phyloP scores from a whole-genome alignment of 352 stramenopile species.

The Globisporangium canariense region DNA sequence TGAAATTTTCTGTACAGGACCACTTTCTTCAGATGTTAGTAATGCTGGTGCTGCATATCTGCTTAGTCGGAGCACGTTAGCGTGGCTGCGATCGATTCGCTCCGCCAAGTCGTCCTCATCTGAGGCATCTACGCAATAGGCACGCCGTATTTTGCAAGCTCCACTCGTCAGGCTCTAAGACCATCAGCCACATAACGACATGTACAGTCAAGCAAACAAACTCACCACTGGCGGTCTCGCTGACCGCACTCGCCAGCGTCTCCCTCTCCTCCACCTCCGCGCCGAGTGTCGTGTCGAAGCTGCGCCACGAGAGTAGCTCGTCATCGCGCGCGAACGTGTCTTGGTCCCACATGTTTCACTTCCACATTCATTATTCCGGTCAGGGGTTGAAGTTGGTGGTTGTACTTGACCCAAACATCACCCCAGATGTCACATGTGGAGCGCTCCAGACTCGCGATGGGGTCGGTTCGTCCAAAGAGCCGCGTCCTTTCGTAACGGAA shows the following conservation, averaged over 20 bases:
- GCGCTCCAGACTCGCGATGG: neutral
- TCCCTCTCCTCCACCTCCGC: conserved; percentile 1
- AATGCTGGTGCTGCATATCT: neutral
- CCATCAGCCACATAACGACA: neutral
- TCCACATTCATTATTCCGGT: neutral
- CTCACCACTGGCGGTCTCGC: conserved; percentile 17
- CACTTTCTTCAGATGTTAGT: neutral
- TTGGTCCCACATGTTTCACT: conserved; percentile 11
- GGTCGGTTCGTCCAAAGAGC: neutral
- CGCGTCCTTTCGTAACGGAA: conserved; percentile 7
- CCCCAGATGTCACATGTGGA: neutral
- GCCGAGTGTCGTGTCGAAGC: conserved; percentile 26
- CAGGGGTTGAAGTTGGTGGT: conserved; percentile 5
- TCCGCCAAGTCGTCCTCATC: conserved; percentile 26
- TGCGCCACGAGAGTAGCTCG: conserved; percentile 40
- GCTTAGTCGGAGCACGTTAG: neutral
- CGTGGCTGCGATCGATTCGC: conserved; percentile 17
- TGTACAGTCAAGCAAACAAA: neutral
- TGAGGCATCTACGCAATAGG: conserved; percentile 19
- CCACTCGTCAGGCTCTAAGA: neutral
- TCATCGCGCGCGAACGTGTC: conserved; percentile 23
- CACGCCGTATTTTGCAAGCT: neutral
- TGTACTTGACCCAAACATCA: neutral
- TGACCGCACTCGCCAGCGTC: conserved; percentile 2
- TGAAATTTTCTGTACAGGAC: neutral